A percentile compares a stretch with the other conserved stretches of the same genome.
Evolutionary conservation across 345 rosid genomes (phyloP).

Genomic region (Eucalyptus pauciflora): DNA sequence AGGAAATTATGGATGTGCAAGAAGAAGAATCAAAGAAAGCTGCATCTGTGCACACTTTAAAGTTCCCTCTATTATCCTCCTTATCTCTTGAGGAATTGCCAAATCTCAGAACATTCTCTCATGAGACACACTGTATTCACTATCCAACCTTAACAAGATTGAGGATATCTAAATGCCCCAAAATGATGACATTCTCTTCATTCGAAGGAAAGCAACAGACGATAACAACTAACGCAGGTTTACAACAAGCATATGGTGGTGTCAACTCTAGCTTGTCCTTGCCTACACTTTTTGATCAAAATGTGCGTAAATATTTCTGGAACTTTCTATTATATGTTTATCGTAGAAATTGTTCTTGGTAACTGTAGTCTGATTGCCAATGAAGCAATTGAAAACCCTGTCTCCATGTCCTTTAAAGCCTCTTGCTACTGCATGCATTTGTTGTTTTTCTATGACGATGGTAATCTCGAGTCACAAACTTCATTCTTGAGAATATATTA

Average conservation of each 20-base stretch:
- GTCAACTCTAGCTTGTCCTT: not conserved
- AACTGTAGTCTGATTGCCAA: fast-evolving
- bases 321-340: not conserved
- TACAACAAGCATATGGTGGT: not conserved
- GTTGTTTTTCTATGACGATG: not conserved
- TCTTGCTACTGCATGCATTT: not conserved
- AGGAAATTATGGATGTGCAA: too few relatives aligned
- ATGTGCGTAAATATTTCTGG: not conserved
- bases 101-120: too few relatives aligned
- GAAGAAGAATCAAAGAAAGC: too few relatives aligned
- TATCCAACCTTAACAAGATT: too few relatives aligned
- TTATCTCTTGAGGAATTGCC: too few relatives aligned
- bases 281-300: not conserved
- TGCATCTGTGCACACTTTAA: too few relatives aligned
- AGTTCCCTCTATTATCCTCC: too few relatives aligned
- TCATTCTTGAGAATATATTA: too few relatives aligned
- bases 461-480: not conserved
- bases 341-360: not conserved
- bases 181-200: too few relatives aligned
- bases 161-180: too few relatives aligned
- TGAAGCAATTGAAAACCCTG: not conserved
- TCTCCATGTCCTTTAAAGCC: not conserved
- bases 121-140: too few relatives aligned
- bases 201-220: fast-evolving
- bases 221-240: fast-evolving